These are phyloP conservation scores for Cyclospora cayetanensis DNA, from an alignment of 169 alveolate species.

Conservation along the genomic window DNA sequence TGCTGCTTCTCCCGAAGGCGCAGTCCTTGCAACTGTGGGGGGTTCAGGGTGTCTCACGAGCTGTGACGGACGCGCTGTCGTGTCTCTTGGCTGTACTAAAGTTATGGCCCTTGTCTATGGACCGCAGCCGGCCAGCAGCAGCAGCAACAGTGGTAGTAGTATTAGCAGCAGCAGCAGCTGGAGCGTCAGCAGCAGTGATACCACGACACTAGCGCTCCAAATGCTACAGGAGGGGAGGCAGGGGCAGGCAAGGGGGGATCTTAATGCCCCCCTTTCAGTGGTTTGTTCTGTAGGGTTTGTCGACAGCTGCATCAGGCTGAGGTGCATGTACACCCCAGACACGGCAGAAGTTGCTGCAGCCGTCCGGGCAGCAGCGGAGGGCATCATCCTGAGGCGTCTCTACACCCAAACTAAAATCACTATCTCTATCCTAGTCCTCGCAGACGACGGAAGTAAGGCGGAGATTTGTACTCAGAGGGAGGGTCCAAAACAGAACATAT, in stretches of 20 bases:
- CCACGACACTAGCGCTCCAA: background rate
- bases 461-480: background rate
- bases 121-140: slow-evolving; percentile 17
- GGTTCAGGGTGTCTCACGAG: background rate
- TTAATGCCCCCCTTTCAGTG: background rate
- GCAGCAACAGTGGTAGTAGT: background rate
- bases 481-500: background rate
- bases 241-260: background rate
- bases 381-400: background rate
- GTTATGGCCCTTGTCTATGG: slow-evolving; percentile 2
- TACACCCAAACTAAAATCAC: slow-evolving; percentile 4
- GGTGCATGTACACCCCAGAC: slow-evolving; percentile 13
- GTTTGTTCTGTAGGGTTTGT: background rate
- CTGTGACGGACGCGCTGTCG: slow-evolving; percentile 24
- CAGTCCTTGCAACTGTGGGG: background rate
- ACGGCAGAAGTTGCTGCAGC: background rate
- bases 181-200: slow-evolving; percentile 16
- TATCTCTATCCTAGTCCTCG: background rate
- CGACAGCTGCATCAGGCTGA: background rate
- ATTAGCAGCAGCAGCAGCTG: background rate
- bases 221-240: background rate
- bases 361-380: slow-evolving; percentile 2
- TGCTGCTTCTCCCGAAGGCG: background rate
- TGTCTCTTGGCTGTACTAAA: background rate
- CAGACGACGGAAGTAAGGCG: slow-evolving; percentile 6